Conservation (phyloP, 257 asterid species). For the Solanum pimpinellifolium region DNA sequence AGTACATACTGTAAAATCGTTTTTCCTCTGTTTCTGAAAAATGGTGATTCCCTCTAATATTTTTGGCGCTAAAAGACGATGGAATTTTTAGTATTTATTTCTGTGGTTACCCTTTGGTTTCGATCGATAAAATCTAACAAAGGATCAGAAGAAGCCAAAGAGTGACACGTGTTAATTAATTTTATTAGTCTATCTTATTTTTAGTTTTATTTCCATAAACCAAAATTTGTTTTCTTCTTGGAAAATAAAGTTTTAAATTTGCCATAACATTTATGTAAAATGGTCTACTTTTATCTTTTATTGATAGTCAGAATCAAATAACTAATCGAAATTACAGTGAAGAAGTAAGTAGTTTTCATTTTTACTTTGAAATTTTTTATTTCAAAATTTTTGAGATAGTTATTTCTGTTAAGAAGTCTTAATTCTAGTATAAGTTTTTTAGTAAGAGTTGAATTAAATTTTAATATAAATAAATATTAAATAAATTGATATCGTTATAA, state of each 20-base stretch:
- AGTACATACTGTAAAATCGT: constrained; percentile 11
- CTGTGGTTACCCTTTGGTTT: constrained; percentile 7
- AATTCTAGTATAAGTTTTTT: too few relatives aligned
- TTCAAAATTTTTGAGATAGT: too few relatives aligned
- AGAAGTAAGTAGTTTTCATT: too few relatives aligned
- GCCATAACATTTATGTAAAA: not conserved
- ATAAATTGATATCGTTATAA: too few relatives aligned
- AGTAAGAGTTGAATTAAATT: too few relatives aligned
- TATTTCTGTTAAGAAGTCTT: fast-evolving
- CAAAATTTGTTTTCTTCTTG: not conserved
- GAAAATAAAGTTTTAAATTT: not conserved
- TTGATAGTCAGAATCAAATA: too few relatives aligned
- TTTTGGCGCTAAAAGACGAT: constrained; percentile 31
- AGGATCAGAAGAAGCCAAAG: not conserved
- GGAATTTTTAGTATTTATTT: not conserved
- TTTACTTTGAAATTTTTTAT: too few relatives aligned
- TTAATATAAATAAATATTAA: too few relatives aligned
- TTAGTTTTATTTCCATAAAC: not conserved
- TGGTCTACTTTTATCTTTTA: not conserved
- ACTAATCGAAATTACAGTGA: too few relatives aligned
- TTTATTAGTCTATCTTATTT: not conserved
- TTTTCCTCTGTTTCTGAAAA: not conserved
- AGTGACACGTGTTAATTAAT: not conserved
- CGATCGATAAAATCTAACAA: not conserved
- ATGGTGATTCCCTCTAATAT: not conserved